Conservation (phyloP, 1,284 basidiomycete species). For the Neonothopanus nambi region DNA sequence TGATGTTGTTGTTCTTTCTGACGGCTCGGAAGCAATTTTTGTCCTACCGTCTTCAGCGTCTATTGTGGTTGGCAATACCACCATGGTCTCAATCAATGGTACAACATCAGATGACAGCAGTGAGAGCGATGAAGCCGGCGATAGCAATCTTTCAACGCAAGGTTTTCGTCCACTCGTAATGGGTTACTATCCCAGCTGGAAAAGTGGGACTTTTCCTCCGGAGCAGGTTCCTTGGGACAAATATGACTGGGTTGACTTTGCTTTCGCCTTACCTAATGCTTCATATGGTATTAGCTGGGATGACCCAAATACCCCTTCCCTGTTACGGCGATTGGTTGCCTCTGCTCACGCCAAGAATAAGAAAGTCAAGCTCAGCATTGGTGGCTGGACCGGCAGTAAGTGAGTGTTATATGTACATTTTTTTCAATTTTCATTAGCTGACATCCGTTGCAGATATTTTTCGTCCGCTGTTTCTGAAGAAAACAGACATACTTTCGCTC, state of each 20-base stretch:
- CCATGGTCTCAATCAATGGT: too few species aligned
- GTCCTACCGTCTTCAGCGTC: too few species aligned
- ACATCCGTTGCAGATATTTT: slow-evolving; percentile 57
- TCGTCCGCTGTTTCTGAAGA: slow-evolving; percentile 62
- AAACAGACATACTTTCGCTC: slow-evolving; percentile 56
- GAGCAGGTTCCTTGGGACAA: slow-evolving; percentile 68
- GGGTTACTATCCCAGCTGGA: slow-evolving; percentile 89
- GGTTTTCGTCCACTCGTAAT: slow-evolving; percentile 54
- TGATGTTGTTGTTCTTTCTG: slow-evolving; percentile 5
- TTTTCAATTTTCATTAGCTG: background rate
- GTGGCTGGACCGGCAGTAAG: slow-evolving; percentile 88
- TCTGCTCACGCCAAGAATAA: slow-evolving; percentile 60
- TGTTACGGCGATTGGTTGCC: slow-evolving; percentile 62
- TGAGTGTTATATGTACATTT: slow-evolving; percentile 32
- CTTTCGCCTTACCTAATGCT: slow-evolving; percentile 74
- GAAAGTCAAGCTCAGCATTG: slow-evolving; percentile 80
- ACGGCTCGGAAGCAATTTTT: slow-evolving; percentile 6
- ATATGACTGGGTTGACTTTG: slow-evolving; percentile 84
- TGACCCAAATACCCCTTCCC: slow-evolving; percentile 48
- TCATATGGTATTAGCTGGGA: slow-evolving; percentile 65
- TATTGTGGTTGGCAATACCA: too few species aligned
- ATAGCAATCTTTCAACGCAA: too few species aligned
- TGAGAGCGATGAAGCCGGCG: background rate
- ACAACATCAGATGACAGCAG: too few species aligned
- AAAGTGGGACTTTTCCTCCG: slow-evolving; percentile 58